phyloP scores from a whole-genome alignment of 805 yeast genomes.

The Naumovozyma baii region DNA sequence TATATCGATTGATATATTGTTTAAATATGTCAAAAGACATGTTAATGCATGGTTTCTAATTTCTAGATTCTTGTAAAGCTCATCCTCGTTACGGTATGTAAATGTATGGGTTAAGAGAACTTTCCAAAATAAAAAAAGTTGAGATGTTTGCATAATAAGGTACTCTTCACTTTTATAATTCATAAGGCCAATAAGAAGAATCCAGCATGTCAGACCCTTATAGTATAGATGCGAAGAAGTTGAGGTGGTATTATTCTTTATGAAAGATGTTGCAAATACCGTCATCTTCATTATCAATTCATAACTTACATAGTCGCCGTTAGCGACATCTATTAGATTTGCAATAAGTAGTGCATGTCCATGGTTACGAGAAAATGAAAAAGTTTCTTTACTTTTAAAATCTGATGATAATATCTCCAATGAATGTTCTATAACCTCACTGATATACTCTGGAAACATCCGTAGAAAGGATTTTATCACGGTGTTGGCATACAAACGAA shows the following conservation, averaged over 20 bases:
- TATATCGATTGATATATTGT: slow-evolving; percentile 31
- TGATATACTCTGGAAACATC: slow-evolving; percentile 30
- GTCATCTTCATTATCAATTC: slow-evolving; percentile 38
- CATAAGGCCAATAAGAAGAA: slow-evolving; percentile 52
- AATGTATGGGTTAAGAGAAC: slow-evolving; percentile 43
- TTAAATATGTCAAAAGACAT: slow-evolving; percentile 45
- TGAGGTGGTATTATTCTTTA: slow-evolving; percentile 32
- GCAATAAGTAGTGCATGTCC: slow-evolving; percentile 35
- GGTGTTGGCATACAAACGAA: slow-evolving; percentile 36
- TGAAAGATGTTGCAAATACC: slow-evolving; percentile 35
- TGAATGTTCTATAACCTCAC: slow-evolving; percentile 30
- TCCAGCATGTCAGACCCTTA: slow-evolving; percentile 47
- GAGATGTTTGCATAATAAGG: slow-evolving; percentile 46
- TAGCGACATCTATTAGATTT: slow-evolving; percentile 28
- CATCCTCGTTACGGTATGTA: slow-evolving; percentile 32
- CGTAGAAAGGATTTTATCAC: slow-evolving; percentile 27
- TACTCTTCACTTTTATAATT: slow-evolving; percentile 45
- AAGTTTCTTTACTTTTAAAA: slow-evolving; percentile 20
- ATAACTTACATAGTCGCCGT: slow-evolving; percentile 36
- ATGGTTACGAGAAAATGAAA: slow-evolving; percentile 29
- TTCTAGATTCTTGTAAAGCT: slow-evolving; percentile 36
- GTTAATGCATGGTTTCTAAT: slow-evolving; percentile 50
- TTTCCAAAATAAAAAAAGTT: slow-evolving; percentile 56
- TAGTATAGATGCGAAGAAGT: slow-evolving; percentile 27
- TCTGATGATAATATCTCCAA: slow-evolving; percentile 30